phyloP scores from a whole-genome alignment of 805 yeast genomes.

The Candida ovalis region DNA sequence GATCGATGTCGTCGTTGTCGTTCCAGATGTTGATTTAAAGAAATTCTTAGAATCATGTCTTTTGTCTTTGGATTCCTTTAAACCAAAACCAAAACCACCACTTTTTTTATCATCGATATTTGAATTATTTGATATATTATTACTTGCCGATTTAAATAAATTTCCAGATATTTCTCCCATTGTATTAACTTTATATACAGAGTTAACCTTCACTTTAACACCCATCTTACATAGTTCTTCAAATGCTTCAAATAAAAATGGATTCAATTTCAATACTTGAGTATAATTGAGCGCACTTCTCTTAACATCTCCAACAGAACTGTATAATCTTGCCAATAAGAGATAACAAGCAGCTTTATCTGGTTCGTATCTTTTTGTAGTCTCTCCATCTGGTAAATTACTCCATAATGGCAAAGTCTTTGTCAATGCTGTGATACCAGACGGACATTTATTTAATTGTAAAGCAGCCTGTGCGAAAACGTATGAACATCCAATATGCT shows the following conservation, averaged over 20 bases:
- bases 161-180: conserved; percentile 18
- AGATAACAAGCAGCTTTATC: conserved; percentile 67
- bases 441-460: conserved; percentile 48
- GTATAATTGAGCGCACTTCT: conserved; percentile 67
- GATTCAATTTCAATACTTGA: conserved; percentile 67
- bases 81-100: conserved; percentile 18
- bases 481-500: conserved; percentile 73
- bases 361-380: conserved; percentile 38
- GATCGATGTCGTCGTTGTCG: neutral
- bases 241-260: conserved; percentile 83
- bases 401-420: conserved; percentile 37
- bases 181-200: conserved; percentile 40
- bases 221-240: conserved; percentile 72
- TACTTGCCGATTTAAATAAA: conserved; percentile 11
- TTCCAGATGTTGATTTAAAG: conserved; percentile 7
- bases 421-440: conserved; percentile 56
- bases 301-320: conserved; percentile 52
- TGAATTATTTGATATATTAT: neutral
- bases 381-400: conserved; percentile 4
- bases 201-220: conserved; percentile 58
- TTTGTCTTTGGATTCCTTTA: conserved; percentile 1
- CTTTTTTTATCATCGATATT: conserved; percentile 9
- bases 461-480: conserved; percentile 68
- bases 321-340: conserved; percentile 66
- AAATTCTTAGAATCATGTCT: conserved; percentile 2